phyloP scores from a whole-genome alignment of 352 stramenopile genomes.

The Globisporangium paroecandrum region DNA sequence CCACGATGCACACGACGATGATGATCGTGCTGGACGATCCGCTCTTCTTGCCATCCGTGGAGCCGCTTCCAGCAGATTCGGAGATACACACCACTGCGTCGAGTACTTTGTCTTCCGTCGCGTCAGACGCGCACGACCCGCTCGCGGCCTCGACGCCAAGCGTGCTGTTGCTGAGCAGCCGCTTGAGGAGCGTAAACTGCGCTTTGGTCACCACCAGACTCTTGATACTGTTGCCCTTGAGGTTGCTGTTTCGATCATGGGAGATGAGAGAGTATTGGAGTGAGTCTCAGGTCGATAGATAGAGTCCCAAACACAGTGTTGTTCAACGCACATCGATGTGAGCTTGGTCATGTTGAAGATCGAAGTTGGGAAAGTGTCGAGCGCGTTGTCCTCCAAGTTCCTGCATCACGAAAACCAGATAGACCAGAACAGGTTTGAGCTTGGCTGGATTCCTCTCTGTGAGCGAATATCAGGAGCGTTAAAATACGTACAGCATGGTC shows the following conservation, averaged over 20 bases:
- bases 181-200: conserved; percentile 47
- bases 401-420: conserved; percentile 16
- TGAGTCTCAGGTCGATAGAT: not conserved
- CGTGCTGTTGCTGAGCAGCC: conserved; percentile 34
- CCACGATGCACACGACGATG: conserved; percentile 55
- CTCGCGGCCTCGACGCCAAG: conserved; percentile 30
- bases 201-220: conserved; percentile 37
- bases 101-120: conserved; percentile 40
- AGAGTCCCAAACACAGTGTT: not conserved
- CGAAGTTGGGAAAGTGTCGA: conserved; percentile 46
- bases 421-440: not conserved
- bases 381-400: conserved; percentile 45
- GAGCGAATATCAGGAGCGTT: not conserved
- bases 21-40: conserved; percentile 32
- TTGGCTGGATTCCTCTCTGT: not conserved
- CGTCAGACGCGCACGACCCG: conserved; percentile 31
- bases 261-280: not conserved
- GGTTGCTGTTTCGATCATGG: conserved; percentile 24
- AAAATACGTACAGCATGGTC: conserved; percentile 28
- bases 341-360: conserved; percentile 77
- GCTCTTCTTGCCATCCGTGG: not conserved
- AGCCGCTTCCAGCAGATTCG: conserved; percentile 10
- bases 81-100: conserved; percentile 56
- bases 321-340: conserved; percentile 43
- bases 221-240: conserved; percentile 54